Evolutionary conservation across 2,329 filamentous ascomycete genomes (phyloP), one percentile per base, ranked within the genome.

Genomic region (Aspergillus fijiensis): DNA sequence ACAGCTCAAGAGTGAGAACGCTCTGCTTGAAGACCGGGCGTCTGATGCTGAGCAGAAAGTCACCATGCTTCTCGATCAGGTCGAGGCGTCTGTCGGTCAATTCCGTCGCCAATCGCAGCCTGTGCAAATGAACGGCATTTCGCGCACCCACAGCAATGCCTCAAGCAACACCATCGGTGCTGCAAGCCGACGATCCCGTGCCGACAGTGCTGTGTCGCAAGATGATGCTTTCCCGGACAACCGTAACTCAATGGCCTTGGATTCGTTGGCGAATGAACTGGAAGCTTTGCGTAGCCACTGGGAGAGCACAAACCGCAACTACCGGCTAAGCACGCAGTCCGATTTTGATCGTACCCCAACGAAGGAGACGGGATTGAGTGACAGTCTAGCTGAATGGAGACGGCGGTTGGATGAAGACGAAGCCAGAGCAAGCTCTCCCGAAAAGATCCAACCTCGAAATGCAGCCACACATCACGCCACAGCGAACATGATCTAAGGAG

Each of bases 241-340:
- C 65, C 84, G 87, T 53, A 87, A 86, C 56, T 87, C 84, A 0
- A 80, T 88, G 67, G 94, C 93, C 3, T 84, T 99, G 21, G 95
- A 99, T 76, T 95, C 89, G 65, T 85, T 99, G 25, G 94, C 95
- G 11, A 92, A 87, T 64, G 95, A 99, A 79, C 86, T 99, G 7
- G 95, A 99, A 74, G 90, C 91, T 12, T 82, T 99, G 51, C 87
- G 94, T 55, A 91, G 83, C 55, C 93, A 97, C 70, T 99, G 95
- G 95, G 92, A 98, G 78, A 91, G 89, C 45, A 96, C 92, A 12
- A 97, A 94, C 79, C 95, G 96, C 77, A 96, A 91, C 70, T 97
- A 98, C 76, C 89, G 95, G 25, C 80, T 97, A 49, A 96, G 91
- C 76, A 93, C 89, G 70, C 87, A 90, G 55, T 96, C 96, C 69